Conservation (phyloP, 208 protist genomes). For the Phytomonas sp. region DNA sequence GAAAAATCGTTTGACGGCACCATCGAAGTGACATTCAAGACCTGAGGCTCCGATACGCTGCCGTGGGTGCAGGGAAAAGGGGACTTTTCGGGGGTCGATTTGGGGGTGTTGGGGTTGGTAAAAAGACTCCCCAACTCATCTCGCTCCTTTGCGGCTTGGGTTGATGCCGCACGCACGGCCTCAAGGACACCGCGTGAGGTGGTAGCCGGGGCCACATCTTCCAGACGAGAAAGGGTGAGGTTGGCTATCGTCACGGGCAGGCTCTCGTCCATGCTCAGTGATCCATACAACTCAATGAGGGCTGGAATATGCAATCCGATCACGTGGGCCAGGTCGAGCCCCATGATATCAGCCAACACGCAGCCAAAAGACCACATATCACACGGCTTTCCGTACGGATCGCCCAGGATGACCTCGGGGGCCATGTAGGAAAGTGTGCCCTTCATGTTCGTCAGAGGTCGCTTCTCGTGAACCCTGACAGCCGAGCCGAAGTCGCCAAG, state of each 20-base stretch:
- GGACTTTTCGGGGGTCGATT: background rate
- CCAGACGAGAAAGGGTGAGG: conserved; percentile 21
- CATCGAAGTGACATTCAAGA: background rate
- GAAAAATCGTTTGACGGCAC: background rate
- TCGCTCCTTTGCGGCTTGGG: conserved; percentile 21
- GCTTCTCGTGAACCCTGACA: conserved; percentile 30
- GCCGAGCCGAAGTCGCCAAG: conserved; percentile 74
- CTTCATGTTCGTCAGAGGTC: conserved; percentile 58
- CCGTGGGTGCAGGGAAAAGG: background rate
- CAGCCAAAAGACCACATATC: conserved; percentile 82
- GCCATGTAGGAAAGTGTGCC: conserved; percentile 81
- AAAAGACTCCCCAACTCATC: conserved; percentile 4
- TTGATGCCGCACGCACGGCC: conserved; percentile 34
- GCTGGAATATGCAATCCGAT: conserved; percentile 54
- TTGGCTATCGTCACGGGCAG: conserved; percentile 54
- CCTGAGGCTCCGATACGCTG: background rate
- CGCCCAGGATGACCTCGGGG: conserved; percentile 73
- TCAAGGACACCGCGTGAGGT: conserved; percentile 27
- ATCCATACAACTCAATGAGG: conserved; percentile 52
- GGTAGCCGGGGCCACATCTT: conserved; percentile 32
- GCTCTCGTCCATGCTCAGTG: conserved; percentile 29
- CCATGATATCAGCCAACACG: conserved; percentile 67
- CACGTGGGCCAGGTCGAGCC: conserved; percentile 63
- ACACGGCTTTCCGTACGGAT: conserved; percentile 71
- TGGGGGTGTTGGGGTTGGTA: background rate